phyloP scores from a whole-genome alignment of 345 rosid species.

The Streptanthus diversifolius region DNA sequence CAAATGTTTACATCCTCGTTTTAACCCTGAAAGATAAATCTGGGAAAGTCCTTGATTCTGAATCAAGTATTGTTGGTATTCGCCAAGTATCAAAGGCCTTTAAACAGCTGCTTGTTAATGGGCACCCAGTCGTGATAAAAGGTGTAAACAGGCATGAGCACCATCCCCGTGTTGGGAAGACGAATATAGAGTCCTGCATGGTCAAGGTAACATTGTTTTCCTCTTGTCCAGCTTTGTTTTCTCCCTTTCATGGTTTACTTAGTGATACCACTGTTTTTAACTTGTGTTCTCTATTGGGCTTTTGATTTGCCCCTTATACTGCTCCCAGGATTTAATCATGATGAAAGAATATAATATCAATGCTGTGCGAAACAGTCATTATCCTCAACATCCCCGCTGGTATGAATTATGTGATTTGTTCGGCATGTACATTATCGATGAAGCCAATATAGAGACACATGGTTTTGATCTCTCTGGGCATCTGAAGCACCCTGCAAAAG shows the following conservation, averaged over 20 bases:
- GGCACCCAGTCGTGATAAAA: slow-evolving; percentile 77
- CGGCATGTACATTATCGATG: slow-evolving; percentile 98
- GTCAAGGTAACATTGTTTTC: slow-evolving; percentile 59
- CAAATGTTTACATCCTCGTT: slow-evolving; percentile 78
- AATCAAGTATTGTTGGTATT: slow-evolving; percentile 86
- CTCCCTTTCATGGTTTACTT: slow-evolving; percentile 18
- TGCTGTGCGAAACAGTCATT: slow-evolving; percentile 97
- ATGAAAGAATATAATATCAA: slow-evolving; percentile 95
- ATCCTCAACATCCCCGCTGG: slow-evolving; percentile 99
- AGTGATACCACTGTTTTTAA: neutral
- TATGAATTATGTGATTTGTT: slow-evolving; percentile 92
- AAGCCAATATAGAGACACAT: slow-evolving; percentile 98
- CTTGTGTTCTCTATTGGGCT: neutral
- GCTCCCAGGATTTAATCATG: slow-evolving; percentile 75
- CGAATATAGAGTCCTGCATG: slow-evolving; percentile 95
- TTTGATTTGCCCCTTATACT: neutral
- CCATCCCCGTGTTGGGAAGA: slow-evolving; percentile 97
- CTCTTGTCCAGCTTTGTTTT: slow-evolving; percentile 20
- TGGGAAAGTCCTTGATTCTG: slow-evolving; percentile 78
- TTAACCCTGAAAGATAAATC: slow-evolving; percentile 74
- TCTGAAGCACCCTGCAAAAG: slow-evolving; percentile 86
- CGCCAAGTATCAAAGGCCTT: slow-evolving; percentile 80
- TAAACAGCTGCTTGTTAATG: slow-evolving; percentile 90
- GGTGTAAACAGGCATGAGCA: slow-evolving; percentile 99
- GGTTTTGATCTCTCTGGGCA: slow-evolving; percentile 71